Evolutionary conservation across 164 flowering plant species (phyloP).

Genomic region (Berberis thunbergii): DNA sequence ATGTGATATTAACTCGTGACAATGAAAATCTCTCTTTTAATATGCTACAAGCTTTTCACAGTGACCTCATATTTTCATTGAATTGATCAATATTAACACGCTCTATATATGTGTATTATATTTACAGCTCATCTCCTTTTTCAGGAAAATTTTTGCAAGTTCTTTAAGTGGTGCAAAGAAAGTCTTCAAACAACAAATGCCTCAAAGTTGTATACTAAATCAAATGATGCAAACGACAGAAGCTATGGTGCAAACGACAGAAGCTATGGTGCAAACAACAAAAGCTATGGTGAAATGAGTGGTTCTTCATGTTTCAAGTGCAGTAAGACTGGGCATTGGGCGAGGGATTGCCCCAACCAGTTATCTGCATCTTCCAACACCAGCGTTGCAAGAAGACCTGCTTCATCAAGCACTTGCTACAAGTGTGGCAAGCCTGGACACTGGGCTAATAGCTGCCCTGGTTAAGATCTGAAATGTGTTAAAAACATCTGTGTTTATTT

Average conservation of each 20-base stretch:
- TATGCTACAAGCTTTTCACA: not conserved
- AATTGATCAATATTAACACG: too few species aligned
- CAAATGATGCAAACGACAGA: conserved; percentile 1
- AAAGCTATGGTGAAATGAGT: conserved; percentile 13
- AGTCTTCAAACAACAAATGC: not conserved
- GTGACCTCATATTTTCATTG: not conserved
- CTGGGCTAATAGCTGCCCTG: too few species aligned
- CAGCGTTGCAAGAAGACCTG: too few species aligned
- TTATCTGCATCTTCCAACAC: too few species aligned
- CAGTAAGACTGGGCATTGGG: conserved; percentile 35
- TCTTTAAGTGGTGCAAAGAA: not conserved
- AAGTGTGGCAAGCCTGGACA: too few species aligned
- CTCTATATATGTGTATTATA: not conserved
- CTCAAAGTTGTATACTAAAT: conserved; percentile 8
- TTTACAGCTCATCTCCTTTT: not conserved
- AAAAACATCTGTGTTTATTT: too few species aligned
- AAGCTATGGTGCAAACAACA: conserved; percentile 10
- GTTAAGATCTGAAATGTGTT: too few species aligned
- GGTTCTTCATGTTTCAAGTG: conserved; percentile 17
- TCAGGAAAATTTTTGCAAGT: not conserved
- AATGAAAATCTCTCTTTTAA: too few species aligned
- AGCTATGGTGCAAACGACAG: not conserved
- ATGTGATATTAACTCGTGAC: too few species aligned
- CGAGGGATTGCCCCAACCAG: conserved; percentile 28
- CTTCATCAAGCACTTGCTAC: too few species aligned